Base-by-base conservation (phyloP, 495 filamentous ascomycete species). In the Darksidea phi region DNA sequence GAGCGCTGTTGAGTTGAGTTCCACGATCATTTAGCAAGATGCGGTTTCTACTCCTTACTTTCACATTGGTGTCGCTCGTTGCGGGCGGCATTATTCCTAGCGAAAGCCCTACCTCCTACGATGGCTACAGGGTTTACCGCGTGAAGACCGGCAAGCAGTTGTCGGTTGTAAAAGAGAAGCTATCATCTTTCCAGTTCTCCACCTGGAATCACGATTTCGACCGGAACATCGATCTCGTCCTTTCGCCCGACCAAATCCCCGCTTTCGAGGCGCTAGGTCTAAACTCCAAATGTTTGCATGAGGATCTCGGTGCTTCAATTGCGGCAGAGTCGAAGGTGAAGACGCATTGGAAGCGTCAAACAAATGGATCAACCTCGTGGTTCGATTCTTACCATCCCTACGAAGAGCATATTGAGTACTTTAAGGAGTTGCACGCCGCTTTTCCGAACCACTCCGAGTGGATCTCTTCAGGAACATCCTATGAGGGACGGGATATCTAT, bases 361-460 rank as follows among this genome's bases (percentile, higher is more conserved):
- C 10, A n/a, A 26, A 17, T 18, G 36, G 68, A 3, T 32, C 28
- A 3, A 32, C 3, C 6, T 67, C 77, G 4, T 85, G 79, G 79
- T 84, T 84, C 70, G 73, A 82, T 62, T 69, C 75, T 32, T 85
- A 84, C 59, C 82, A 85, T 49, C 61, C 72, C 1, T 84, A 82
- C 61, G 71, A 70, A 10, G 80, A 84, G 49, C 83, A 86, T 62
- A 28, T 82, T 25, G 66, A 67, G 28, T 86, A 76, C 59, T 74
- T 83, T 61, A 68, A 68, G 10, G 79, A 82, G 47, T 73, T 86
- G 7, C 68, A 73, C 5, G 72, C 72, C 0, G 55, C 69, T 8
- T 81, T 77, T 55, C 71, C 81, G 5, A 57, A 66, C 15, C 76
- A 80, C 51, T 78, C 81, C 0, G 78, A 83, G 69, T 75, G 83